phyloP scores from a whole-genome alignment of 148 eudicot genomes.

The Arctostaphylos glauca region DNA sequence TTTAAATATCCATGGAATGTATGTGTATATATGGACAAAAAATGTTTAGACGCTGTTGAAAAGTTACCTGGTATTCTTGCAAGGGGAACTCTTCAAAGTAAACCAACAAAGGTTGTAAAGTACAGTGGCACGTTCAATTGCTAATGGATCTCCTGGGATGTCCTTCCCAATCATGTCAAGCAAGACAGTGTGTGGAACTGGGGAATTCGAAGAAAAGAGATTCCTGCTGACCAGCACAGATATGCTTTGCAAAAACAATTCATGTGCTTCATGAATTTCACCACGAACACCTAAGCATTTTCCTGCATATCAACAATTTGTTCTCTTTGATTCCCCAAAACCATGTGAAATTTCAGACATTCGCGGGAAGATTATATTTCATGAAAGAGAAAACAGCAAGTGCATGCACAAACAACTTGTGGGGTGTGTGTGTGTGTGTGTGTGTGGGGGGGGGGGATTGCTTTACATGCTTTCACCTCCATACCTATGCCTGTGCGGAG shows the following conservation, averaged over 20 bases:
- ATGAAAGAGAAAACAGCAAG: not conserved
- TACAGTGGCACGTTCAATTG: conserved; percentile 60
- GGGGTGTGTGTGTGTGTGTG: no score
- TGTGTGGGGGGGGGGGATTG: not conserved
- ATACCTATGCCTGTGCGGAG: conserved; percentile 69
- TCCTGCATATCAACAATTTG: conserved; percentile 40
- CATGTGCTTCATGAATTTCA: conserved; percentile 47
- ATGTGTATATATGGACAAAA: not conserved
- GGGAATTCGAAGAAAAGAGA: conserved; percentile 38
- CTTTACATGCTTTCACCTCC: not conserved
- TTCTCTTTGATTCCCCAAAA: not conserved
- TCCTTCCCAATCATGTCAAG: conserved; percentile 49
- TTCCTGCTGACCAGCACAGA: conserved; percentile 55
- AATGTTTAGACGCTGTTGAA: not conserved
- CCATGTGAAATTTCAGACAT: not conserved
- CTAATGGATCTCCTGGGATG: conserved; percentile 55
- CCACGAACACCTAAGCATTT: conserved; percentile 46
- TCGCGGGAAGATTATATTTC: not conserved
- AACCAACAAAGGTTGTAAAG: conserved; percentile 64
- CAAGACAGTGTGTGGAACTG: conserved; percentile 26
- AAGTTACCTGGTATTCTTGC: conserved; percentile 49
- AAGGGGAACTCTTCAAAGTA: conserved; percentile 40
- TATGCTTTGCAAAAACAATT: conserved; percentile 47
- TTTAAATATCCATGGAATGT: no score
- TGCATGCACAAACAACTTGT: not conserved